A percentile compares a stretch with the other conserved stretches of the same genome.
phyloP scores from a whole-genome alignment of 2,329 filamentous ascomycete species.

The Catunica adiposa region DNA sequence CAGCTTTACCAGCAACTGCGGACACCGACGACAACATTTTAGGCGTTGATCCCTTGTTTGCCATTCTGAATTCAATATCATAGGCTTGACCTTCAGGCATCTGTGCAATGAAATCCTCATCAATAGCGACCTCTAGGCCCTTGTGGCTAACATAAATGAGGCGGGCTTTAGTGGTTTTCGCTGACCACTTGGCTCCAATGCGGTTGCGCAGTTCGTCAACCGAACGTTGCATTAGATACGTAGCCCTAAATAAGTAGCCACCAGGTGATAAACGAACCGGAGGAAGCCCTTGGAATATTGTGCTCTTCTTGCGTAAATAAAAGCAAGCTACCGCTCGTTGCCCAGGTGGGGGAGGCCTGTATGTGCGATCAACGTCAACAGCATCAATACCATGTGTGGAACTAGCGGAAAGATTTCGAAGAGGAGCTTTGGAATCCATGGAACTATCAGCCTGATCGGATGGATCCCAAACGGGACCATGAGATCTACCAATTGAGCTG shows the following conservation, averaged over 20 bases:
- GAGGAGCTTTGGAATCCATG: constrained; percentile 19
- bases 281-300: constrained; percentile 26
- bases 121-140: constrained; percentile 69
- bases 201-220: constrained; percentile 55
- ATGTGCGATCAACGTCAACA: constrained; percentile 71
- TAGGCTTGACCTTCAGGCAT: constrained; percentile 65
- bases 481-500: background rate
- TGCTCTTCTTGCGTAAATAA: constrained; percentile 37
- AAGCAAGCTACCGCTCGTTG: constrained; percentile 73
- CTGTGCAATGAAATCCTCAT: constrained; percentile 75
- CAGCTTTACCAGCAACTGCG: background rate
- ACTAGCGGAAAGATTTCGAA: constrained; percentile 16
- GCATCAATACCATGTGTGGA: constrained; percentile 56
- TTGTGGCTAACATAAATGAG: constrained; percentile 56
- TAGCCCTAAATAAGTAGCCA: constrained; percentile 51
- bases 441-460: constrained; percentile 35
- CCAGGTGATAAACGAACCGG: constrained; percentile 19
- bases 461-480: constrained; percentile 28
- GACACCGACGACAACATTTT: constrained; percentile 5
- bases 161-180: constrained; percentile 57
- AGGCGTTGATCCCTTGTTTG: background rate
- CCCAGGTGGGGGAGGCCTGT: constrained; percentile 61
- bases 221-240: constrained; percentile 69
- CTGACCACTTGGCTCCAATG: constrained; percentile 62
- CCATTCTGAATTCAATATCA: constrained; percentile 23